Percentiles rank a stretch among this genome's conserved stretches.
These are phyloP conservation scores for Aleurites moluccanus DNA, from an alignment of 441 rosid species.

Conservation along the genomic window DNA sequence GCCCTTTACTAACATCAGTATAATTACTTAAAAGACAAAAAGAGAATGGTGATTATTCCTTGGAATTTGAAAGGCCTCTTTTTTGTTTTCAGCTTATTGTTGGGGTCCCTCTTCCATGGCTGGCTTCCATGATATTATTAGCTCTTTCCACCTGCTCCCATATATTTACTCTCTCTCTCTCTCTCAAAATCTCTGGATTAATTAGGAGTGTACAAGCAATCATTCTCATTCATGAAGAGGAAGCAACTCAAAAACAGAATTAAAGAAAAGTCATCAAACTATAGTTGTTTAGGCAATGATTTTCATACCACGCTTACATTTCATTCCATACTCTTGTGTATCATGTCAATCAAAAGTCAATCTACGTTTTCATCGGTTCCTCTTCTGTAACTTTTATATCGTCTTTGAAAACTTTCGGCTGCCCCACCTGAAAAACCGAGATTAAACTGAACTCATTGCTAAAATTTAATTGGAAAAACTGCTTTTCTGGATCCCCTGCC, in stretches of 20 bases:
- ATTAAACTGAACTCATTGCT: conserved; percentile 26
- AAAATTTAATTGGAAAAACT: conserved; percentile 45
- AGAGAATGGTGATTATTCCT: conserved; percentile 27
- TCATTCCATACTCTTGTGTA: conserved; percentile 8
- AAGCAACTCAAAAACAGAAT: conserved; percentile 7
- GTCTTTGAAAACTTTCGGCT: not conserved
- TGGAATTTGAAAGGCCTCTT: conserved; percentile 8
- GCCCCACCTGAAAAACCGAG: not conserved
- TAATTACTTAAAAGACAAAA: conserved; percentile 18
- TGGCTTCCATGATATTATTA: conserved; percentile 23
- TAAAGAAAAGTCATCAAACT: conserved; percentile 17
- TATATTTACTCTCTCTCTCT: not conserved
- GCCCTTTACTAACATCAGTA: not conserved
- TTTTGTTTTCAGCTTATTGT: conserved; percentile 31
- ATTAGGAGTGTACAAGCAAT: conserved; percentile 26
- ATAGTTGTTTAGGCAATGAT: conserved; percentile 38
- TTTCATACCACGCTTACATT: conserved; percentile 33
- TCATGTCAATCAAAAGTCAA: conserved; percentile 20
- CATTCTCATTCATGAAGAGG: conserved; percentile 33
- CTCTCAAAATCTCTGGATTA: conserved; percentile 16
- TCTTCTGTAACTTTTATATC: not conserved
- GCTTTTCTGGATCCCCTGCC: conserved; percentile 49
- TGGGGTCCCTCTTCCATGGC: conserved; percentile 21
- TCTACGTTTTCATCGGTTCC: conserved; percentile 16
- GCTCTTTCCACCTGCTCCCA: not conserved